Base-by-base conservation (phyloP, 2,329 filamentous ascomycete species). In the Lomentospora prolificans region DNA sequence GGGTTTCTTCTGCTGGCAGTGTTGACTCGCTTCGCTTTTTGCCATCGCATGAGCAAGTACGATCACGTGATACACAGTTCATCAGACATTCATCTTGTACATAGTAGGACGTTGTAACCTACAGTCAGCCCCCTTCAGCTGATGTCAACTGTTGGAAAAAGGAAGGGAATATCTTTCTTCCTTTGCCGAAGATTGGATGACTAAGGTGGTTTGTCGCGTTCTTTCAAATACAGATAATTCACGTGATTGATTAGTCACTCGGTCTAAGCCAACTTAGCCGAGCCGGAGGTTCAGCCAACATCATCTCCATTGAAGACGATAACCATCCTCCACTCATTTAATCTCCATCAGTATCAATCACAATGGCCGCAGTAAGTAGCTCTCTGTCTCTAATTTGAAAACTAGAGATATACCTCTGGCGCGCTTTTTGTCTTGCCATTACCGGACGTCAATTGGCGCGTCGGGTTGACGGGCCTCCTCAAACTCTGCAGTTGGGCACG, bases 331-430 rank as follows among this genome's bases (percentile, higher is more conserved):
- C 53, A 55, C 53, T 55, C 41, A 55, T 50, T 55, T 55, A 44
- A 48, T 41, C 30, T 50, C 53, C 31, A 25, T 27, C 53, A 55
- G 53, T 10, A 48, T 55, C 53, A 55, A 27, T 41, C 46, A 56
- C 50, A 56, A 56, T 56, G 54, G 54, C 54, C 46, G 14, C 54
- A 51, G 54, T 56, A 56, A 56, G 54, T 56, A n/a, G 27, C 17
- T 48, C 17, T 36, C 41, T 46, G 44, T 33, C 41, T 25, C 24
- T 28, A 50, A 25, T 36, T 31, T 12, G 53, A 28, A 55, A n/a
- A 17, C 4, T 5, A 30, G 25, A 10, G 50, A 28, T 28, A 9
- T 17, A 6, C 7, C 30, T n/a, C 19, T 5, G 50, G 17, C 17
- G 50, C 30, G n/a, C 25, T 12, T 22, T 25, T 48, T 48, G 10